phyloP scores from a whole-genome alignment of 306 rosid species.

The Ceratonia siliqua region DNA sequence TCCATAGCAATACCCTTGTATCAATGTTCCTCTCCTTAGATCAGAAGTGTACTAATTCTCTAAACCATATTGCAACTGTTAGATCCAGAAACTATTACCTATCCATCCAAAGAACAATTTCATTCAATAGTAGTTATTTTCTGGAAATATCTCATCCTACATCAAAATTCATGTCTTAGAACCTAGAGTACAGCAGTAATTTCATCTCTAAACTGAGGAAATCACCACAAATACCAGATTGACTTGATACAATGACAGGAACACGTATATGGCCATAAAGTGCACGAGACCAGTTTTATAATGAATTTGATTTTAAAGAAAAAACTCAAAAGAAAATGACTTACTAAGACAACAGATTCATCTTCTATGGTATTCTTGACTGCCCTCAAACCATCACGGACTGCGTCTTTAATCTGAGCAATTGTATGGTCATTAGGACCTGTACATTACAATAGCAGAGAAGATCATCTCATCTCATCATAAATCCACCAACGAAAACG shows the following conservation, averaged over 20 bases:
- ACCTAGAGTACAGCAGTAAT: not conserved
- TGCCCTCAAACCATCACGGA: slow-evolving; percentile 95
- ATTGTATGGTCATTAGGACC: slow-evolving; percentile 99
- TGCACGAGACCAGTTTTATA: not conserved
- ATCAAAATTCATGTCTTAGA: not conserved
- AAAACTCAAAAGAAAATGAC: slow-evolving; percentile 8
- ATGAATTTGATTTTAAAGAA: not conserved
- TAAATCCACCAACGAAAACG: slow-evolving; percentile 21
- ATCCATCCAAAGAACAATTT: not conserved
- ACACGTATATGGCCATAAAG: not conserved
- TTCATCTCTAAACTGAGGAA: not conserved
- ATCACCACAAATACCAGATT: not conserved
- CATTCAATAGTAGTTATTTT: not conserved
- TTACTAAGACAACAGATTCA: slow-evolving; percentile 82
- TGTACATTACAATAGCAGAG: slow-evolving; percentile 41
- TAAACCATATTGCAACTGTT: not conserved
- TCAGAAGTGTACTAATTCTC: not conserved
- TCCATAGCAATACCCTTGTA: no score
- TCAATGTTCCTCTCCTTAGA: not conserved
- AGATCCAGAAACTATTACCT: not conserved
- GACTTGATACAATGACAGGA: not conserved
- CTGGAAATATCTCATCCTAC: not conserved
- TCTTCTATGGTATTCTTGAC: slow-evolving; percentile 97
- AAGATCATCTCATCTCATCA: slow-evolving; percentile 27
- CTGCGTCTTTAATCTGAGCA: slow-evolving; percentile 98